Percentiles rank a stretch among this genome's conserved stretches.
Evolutionary conservation across 768 basidiomycete species (phyloP).

Genomic region (Suillus tomentosus): DNA sequence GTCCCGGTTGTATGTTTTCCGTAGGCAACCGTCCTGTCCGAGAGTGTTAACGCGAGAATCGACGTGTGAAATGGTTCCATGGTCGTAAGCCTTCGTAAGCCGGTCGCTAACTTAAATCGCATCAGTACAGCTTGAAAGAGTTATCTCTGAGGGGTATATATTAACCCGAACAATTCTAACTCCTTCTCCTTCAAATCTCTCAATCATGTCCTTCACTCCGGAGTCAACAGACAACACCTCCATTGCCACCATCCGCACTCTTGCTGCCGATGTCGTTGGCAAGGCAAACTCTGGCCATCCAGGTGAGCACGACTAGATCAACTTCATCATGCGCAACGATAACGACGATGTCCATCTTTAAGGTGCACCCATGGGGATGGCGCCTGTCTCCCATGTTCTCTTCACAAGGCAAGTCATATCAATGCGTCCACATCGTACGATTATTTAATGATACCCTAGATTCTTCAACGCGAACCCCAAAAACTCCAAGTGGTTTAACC

Average conservation of each 20-base stretch:
- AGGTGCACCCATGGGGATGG: constrained; percentile 96
- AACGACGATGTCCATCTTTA: neutral
- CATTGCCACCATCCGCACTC: constrained; percentile 73
- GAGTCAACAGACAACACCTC: constrained; percentile 53
- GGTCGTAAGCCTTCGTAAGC: constrained; percentile 11
- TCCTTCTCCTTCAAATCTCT: constrained; percentile 17
- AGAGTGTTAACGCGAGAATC: constrained; percentile 10
- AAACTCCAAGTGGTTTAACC: constrained; percentile 92
- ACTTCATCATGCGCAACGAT: constrained; percentile 11
- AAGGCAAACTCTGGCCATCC: constrained; percentile 96
- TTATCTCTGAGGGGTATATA: constrained; percentile 2
- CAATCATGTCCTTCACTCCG: constrained; percentile 43
- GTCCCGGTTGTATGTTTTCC: constrained; percentile 8
- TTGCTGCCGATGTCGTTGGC: constrained; percentile 74
- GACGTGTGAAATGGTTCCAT: constrained; percentile 20
- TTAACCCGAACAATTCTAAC: constrained; percentile 14
- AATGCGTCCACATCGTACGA: neutral
- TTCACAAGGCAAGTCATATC: constrained; percentile 60
- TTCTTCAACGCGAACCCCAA: constrained; percentile 89
- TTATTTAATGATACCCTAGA: constrained; percentile 36
- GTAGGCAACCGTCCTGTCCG: constrained; percentile 8
- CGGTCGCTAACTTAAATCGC: neutral
- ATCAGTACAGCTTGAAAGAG: constrained; percentile 1
- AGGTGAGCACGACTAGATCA: constrained; percentile 44
- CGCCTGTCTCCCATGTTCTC: constrained; percentile 78